Evolutionary conservation across 345 rosid species (phyloP), one percentile per base, ranked within the genome.

Genomic region (Syzygium oleosum): DNA sequence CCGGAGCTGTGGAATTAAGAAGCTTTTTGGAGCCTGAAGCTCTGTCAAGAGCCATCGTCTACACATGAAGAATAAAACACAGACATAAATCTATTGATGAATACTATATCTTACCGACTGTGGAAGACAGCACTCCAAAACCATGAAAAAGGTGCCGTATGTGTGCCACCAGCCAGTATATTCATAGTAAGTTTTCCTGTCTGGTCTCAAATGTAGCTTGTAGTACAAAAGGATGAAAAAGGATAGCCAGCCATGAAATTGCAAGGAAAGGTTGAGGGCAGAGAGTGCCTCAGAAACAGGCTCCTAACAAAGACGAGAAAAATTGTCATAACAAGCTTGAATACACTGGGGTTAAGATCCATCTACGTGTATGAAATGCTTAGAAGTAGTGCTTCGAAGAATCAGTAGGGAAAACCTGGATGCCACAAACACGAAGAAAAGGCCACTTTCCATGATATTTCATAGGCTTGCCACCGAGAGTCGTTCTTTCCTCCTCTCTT

Each of bases 371-470:
- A 59, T 9, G 16, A 49, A 80, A n/a, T 34, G 31, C 38, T 12
- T 38, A 15, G 68, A 58, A 85, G 29, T 73, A 73, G 12, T 73
- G 49, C 49, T 38, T 73, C 83, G 21, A 38, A 38, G 73, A 52
- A 58, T 52, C 23, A 46, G 51, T 17, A 80, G 63, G 59, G 73
- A 63, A 52, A 84, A 91, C 99, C 97, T 94, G 98, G 83, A 97
- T 92, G 17, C 98, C 98, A 63, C 93, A 94, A 85, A 94, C 96
- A 88, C 98, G 97, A 83, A 85, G 90, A 68, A 96, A 95, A 34
- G 98, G 97, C 99, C 99, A 97, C 91, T 95, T 97, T 41, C 98
- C 97, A 63, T 95, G 95, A 89, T 97, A 97, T 88, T 97, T 97
- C 86, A 94, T 91, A 84, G 99, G 98, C 85, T 85, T 91, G 86